A percentile compares a stretch with the other conserved stretches of the same genome.
phyloP scores from a whole-genome alignment of 2,329 filamentous ascomycete species.

The Colletotrichum liriopes region DNA sequence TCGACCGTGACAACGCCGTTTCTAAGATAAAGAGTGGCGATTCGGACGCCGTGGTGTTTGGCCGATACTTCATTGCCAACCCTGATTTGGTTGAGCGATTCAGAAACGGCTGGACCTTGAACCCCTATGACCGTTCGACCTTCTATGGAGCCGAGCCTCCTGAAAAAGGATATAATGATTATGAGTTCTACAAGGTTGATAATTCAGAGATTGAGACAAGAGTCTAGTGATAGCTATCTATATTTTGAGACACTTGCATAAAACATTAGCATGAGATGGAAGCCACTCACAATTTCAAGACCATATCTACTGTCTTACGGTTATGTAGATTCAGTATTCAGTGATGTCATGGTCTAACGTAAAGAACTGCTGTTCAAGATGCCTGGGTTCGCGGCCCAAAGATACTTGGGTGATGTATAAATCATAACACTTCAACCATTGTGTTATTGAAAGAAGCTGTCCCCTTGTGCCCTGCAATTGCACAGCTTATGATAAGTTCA shows the following conservation, averaged over 20 bases:
- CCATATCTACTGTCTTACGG: neutral
- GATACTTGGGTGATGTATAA: neutral
- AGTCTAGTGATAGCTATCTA: no score
- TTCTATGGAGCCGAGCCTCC: conserved; percentile 52
- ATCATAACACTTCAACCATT: no score
- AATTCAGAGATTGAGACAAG: conserved; percentile 14
- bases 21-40: conserved; percentile 56
- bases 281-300: neutral
- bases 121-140: conserved; percentile 46
- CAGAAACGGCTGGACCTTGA: conserved; percentile 45
- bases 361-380: no score
- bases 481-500: no score
- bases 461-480: no score
- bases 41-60: conserved; percentile 53
- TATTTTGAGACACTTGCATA: neutral
- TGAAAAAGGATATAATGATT: conserved; percentile 55
- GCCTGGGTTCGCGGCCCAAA: no score
- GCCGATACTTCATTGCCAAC: conserved; percentile 49
- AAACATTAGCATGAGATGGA: neutral
- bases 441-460: no score
- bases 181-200: conserved; percentile 51
- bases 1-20: conserved; percentile 55
- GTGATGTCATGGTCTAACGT: no score
- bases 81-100: conserved; percentile 50
- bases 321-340: no score